Evolutionary conservation across 768 basidiomycete species (phyloP).

Genomic region (Lactifluus subvellereus): DNA sequence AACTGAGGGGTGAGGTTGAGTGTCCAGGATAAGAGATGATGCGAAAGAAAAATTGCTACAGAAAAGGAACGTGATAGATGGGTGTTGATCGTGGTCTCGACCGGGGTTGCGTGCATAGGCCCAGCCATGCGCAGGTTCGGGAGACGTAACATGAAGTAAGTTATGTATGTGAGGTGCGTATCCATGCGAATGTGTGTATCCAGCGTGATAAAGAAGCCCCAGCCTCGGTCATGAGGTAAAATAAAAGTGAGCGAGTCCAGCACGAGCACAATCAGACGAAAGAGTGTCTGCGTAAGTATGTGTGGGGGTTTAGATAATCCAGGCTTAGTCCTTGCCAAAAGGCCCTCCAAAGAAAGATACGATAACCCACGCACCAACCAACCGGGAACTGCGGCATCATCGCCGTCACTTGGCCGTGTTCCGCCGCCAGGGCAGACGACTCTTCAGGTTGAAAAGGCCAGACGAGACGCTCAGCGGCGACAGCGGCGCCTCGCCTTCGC

Average conservation of each 20-base stretch:
- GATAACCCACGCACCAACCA: background rate
- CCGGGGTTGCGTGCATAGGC: constrained; percentile 7
- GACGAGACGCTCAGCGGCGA: constrained; percentile 1
- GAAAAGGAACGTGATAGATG: background rate
- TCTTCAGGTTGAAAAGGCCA: constrained; percentile 9
- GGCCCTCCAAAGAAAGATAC: background rate
- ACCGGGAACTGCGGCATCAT: too few species aligned
- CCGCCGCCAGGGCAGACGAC: constrained; percentile 15
- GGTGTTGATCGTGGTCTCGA: constrained; percentile 5
- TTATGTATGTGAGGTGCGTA: background rate
- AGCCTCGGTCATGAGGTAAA: constrained; percentile 3
- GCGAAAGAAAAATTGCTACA: constrained; percentile 3
- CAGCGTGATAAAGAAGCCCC: constrained; percentile 4
- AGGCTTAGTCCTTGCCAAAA: background rate
- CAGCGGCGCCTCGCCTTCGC: background rate
- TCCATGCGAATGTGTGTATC: background rate
- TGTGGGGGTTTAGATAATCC: background rate
- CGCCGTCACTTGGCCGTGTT: constrained; percentile 12
- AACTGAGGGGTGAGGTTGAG: background rate
- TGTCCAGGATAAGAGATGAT: background rate
- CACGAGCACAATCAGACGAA: constrained; percentile 9
- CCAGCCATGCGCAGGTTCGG: constrained; percentile 3
- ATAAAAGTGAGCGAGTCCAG: background rate
- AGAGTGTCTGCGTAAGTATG: background rate
- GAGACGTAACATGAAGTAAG: background rate